These are phyloP conservation scores for Quillaja saponaria DNA, from an alignment of 306 rosid genomes.

Conservation along the genomic window DNA sequence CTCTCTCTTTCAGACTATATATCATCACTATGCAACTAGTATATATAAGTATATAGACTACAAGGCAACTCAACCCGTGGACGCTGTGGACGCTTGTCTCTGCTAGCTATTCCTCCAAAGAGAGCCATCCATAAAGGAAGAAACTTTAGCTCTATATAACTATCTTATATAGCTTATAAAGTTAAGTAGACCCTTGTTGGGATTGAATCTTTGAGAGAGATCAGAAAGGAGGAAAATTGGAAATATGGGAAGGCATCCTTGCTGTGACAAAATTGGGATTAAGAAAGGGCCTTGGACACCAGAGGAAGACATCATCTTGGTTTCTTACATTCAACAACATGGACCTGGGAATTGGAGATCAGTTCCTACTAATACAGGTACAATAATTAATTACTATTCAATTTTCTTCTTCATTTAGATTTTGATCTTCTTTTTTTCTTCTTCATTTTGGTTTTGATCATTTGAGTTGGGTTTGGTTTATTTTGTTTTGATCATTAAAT, in stretches of 20 bases:
- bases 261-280: conserved; percentile 74
- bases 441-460: too few species aligned
- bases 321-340: conserved; percentile 87
- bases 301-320: conserved; percentile 87
- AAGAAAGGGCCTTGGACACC: conserved; percentile 99
- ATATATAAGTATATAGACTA: conserved; percentile 29
- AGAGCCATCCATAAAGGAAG: neutral
- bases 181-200: neutral
- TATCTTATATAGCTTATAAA: neutral
- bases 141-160: neutral
- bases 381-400: too few species aligned
- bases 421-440: neutral
- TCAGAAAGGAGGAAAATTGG: neutral
- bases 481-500: conserved; percentile 10
- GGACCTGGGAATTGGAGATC: conserved; percentile 98
- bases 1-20: too few species aligned
- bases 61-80: conserved; percentile 29
- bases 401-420: neutral
- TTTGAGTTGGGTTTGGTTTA: neutral
- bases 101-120: neutral
- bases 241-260: conserved; percentile 86
- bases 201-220: neutral
- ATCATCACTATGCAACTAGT: too few species aligned
- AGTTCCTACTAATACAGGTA: conserved; percentile 81
- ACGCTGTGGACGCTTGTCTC: conserved; percentile 39